These are phyloP conservation scores for Mycoemilia scoparia DNA, from an alignment of 192 early-diverging fungal genomes.

Conservation along the genomic window DNA sequence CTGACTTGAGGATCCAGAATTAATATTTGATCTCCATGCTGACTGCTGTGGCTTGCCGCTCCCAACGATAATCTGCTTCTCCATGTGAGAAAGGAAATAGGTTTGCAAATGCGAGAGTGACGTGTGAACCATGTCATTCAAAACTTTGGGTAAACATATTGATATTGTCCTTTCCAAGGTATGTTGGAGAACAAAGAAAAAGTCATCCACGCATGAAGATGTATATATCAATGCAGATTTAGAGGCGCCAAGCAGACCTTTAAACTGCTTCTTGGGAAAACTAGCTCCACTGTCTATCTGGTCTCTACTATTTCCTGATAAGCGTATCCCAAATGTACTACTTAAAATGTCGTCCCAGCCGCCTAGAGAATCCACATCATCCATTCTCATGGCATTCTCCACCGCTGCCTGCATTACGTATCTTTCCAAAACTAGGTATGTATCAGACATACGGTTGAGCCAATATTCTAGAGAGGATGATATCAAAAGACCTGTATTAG, in stretches of 20 bases:
- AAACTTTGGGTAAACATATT: too few species aligned
- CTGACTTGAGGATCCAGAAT: not conserved
- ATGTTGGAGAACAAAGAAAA: slow-evolving; percentile 79
- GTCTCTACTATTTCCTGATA: too few species aligned
- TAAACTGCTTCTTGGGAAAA: not conserved
- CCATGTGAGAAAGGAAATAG: too few species aligned
- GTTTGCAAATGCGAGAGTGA: too few species aligned
- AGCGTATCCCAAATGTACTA: not conserved
- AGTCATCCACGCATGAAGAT: slow-evolving; percentile 65
- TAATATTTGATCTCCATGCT: not conserved
- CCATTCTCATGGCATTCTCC: slow-evolving; percentile 21
- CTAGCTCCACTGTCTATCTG: not conserved
- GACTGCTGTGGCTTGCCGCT: too few species aligned
- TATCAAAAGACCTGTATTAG: not conserved
- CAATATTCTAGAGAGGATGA: not conserved
- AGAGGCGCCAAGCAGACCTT: not conserved
- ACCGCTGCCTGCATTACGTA: slow-evolving; percentile 3
- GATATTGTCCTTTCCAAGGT: too few species aligned
- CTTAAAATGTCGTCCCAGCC: slow-evolving; percentile 11
- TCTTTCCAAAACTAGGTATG: not conserved
- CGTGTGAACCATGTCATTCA: too few species aligned
- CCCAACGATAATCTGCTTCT: too few species aligned
- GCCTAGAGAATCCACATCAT: slow-evolving; percentile 10
- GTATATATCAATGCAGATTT: slow-evolving; percentile 6
- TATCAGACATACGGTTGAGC: not conserved